Conservation (phyloP, 345 rosid species). For the Citrus cavaleriei region DNA sequence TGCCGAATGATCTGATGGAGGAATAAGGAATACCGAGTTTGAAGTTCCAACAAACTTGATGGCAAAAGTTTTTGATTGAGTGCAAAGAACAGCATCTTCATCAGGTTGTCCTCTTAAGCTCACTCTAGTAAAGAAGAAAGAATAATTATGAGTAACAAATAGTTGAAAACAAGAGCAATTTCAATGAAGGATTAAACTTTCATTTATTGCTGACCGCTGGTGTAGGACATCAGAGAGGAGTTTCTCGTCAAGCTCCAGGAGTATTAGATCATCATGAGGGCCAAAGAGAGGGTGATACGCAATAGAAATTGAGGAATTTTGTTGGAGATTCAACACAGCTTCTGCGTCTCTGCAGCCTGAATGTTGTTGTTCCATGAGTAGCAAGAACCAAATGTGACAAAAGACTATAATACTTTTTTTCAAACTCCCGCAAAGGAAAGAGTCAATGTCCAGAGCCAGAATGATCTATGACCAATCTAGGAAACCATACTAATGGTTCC, state of each 20-base stretch:
- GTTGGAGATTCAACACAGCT: conserved; percentile 51
- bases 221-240: conserved; percentile 64
- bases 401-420: neutral
- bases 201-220: conserved; percentile 41
- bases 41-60: conserved; percentile 84
- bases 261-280: conserved; percentile 59
- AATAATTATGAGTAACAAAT: neutral
- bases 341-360: conserved; percentile 43
- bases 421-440: neutral
- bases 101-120: conserved; percentile 74
- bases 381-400: neutral
- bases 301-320: conserved; percentile 48
- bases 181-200: neutral
- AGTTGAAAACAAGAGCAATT: neutral
- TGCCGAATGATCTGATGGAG: conserved; percentile 42
- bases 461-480: neutral
- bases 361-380: conserved; percentile 29
- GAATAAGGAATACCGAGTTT: conserved; percentile 72
- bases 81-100: conserved; percentile 93
- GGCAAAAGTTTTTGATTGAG: conserved; percentile 71
- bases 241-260: conserved; percentile 72
- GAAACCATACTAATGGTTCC: neutral
- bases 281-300: conserved; percentile 71
- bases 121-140: conserved; percentile 38
- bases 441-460: neutral